Base-by-base conservation (phyloP, 352 stramenopile genomes). In the Globisporangium orthogonon region DNA sequence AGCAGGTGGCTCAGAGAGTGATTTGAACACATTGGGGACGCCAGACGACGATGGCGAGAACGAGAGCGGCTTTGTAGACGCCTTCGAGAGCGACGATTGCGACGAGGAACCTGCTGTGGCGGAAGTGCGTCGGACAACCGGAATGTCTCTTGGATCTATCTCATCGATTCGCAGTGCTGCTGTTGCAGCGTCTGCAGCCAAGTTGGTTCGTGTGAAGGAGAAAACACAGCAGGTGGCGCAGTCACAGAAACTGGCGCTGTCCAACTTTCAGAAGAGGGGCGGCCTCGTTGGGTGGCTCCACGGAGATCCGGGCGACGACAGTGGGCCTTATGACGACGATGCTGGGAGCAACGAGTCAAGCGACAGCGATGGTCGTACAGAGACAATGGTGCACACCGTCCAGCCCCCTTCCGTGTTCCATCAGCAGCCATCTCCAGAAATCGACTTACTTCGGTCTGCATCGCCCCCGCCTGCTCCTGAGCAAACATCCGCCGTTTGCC, bases 271-370 rank as follows among this genome's bases (percentile, higher is more conserved):
- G n/a, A 67, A 83, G 48, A 81, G 79, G 62, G 78, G 78, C n/a
- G 78, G 78, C 6, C 54, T 88, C 3, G 78, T 86, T 0, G 52
- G 78, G 11, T 88, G 78, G 78, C 61, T 88, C 2, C 78, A 88
- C 40, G 78, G 75, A n/a, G 78, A 86, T 23, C 55, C 55, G 3
- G 44, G 51, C 13, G 50, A 45, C 11, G 13, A 46, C 45, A 56
- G 17, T 45, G 40, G 17, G 11, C 4, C 40, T 9, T 45, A 45
- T 13, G 40, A n/a, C 39, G 37, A 61, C 41, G 43, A 50, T 14
- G 50, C 39, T n/a, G 11, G 44, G 41, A 51, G 14, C 44, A 29
- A 14, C 13, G 33, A 56, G 23, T n/a, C 50, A 3, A 39, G 52
- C 23, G 13, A 23, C 13, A 7, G 43, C 7, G n/a, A 52, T 7